A percentile compares a stretch with the other conserved stretches of the same genome.
phyloP scores from a whole-genome alignment of 805 yeast species.

The Zygosaccharomyces lentus region DNA sequence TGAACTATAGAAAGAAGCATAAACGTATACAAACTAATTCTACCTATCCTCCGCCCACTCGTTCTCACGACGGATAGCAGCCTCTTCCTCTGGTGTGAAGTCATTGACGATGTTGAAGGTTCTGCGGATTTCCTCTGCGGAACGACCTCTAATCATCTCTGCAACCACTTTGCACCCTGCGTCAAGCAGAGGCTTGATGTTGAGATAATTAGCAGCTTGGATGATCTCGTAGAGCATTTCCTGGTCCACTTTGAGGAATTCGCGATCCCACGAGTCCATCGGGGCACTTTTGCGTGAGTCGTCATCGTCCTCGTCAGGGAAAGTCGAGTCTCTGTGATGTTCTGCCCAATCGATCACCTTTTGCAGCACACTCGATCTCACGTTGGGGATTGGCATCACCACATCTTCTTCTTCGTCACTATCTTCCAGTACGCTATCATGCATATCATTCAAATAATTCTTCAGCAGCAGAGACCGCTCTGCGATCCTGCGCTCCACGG shows the following conservation, averaged over 20 bases:
- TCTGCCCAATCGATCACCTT: conserved; percentile 96
- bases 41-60: conserved; percentile 89
- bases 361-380: conserved; percentile 77
- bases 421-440: conserved; percentile 45
- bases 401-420: conserved; percentile 64
- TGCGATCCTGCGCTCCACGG: conserved; percentile 76
- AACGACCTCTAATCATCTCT: conserved; percentile 75
- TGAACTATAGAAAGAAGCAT: background rate
- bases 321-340: conserved; percentile 77
- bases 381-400: conserved; percentile 87
- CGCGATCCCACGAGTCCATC: conserved; percentile 93
- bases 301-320: conserved; percentile 78
- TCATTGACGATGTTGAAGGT: conserved; percentile 78
- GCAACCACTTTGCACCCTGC: conserved; percentile 81
- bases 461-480: conserved; percentile 81
- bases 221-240: conserved; percentile 81
- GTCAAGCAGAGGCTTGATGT: conserved; percentile 68
- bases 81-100: conserved; percentile 83
- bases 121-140: conserved; percentile 76
- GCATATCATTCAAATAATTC: conserved; percentile 77
- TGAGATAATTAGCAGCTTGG: conserved; percentile 74
- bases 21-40: conserved; percentile 1
- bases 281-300: conserved; percentile 86
- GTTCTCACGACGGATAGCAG: conserved; percentile 79
- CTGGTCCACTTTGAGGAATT: conserved; percentile 89